Evolutionary conservation across 345 rosid genomes (phyloP), one percentile per base, ranked within the genome.

Genomic region (Sonneratia alba): DNA sequence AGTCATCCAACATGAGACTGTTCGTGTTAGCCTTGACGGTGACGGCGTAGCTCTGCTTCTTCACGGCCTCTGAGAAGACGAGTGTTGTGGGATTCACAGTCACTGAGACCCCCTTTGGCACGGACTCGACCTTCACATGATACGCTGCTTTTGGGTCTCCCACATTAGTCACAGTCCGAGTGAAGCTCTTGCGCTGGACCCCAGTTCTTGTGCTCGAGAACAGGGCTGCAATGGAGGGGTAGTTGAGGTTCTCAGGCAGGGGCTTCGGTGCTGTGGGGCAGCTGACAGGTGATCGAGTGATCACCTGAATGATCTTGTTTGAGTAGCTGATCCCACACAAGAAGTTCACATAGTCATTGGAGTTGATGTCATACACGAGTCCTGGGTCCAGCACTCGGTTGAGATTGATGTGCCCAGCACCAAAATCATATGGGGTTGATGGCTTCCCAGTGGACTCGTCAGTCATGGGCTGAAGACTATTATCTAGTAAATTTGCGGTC

Each of bases 381-480:
- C 97, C 91, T 1, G 90, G 96, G 83, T 93, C 93, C 89, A 91
- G 79, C 4, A 94, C 98, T 3, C 64, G 84, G 34, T 80, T 85
- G 24, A 93, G 91, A 78, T 84, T 85, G 45, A 93, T 73, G 81
- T 88, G 88, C 37, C 97, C 92, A 0, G 92, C 81, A 14, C 96
- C 96, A 40, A 73, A 77, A 81, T 88, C 96, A 9, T 87, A 93
- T 0, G 93, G 86, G 0, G 87, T 83, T 0, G 86, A 78, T 0
- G 76, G 49, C 47, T 93, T 91, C 12, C 93, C 90, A 3, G 87
- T 93, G 36, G 96, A 83, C 76, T 89, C 98, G 59, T 93, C 92
- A 0, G 71, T 85, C 90, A 89, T 82, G 7, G 76, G 68, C 51
- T 71, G 79, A 48, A 78, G 78, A 19, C 68, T 48, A 71, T 93